These are phyloP conservation scores for Phytophthora quininea DNA, from an alignment of 352 stramenopile genomes.

Conservation along the genomic window DNA sequence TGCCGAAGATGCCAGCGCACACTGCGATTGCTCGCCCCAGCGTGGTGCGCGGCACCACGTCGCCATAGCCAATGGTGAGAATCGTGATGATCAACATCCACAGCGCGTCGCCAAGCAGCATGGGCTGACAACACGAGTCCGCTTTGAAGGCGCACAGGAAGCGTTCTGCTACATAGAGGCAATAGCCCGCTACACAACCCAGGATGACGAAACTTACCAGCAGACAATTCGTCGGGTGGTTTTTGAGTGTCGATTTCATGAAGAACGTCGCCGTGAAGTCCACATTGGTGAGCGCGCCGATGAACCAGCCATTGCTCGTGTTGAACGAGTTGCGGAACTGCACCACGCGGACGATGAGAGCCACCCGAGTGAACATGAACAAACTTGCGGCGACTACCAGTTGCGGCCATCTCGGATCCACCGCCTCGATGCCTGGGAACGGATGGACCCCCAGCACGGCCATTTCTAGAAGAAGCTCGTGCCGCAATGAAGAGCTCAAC, in stretches of 20 bases:
- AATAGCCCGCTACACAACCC: constrained; percentile 55
- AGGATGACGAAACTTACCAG: constrained; percentile 47
- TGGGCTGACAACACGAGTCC: constrained; percentile 61
- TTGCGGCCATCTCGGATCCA: constrained; percentile 68
- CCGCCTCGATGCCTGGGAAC: constrained; percentile 67
- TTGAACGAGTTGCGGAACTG: constrained; percentile 79
- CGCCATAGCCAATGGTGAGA: constrained; percentile 77
- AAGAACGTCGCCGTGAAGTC: constrained; percentile 78
- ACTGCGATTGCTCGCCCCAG: constrained; percentile 59
- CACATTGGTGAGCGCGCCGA: constrained; percentile 76
- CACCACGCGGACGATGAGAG: constrained; percentile 59
- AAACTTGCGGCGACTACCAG: constrained; percentile 62
- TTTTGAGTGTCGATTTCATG: constrained; percentile 79
- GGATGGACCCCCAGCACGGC: constrained; percentile 62
- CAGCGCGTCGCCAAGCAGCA: constrained; percentile 57
- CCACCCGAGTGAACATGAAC: constrained; percentile 65
- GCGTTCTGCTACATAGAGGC: constrained; percentile 71
- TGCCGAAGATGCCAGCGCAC: constrained; percentile 56
- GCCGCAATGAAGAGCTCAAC: constrained; percentile 61
- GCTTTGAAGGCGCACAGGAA: constrained; percentile 69
- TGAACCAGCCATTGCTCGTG: constrained; percentile 84
- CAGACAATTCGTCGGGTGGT: constrained; percentile 61
- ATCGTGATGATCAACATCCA: constrained; percentile 77
- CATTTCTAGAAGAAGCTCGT: constrained; percentile 54
- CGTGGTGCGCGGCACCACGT: constrained; percentile 61